Percentiles rank a stretch among this genome's conserved stretches.
phyloP scores from a whole-genome alignment of 1,284 basidiomycete species.

The Volvariella volvacea region DNA sequence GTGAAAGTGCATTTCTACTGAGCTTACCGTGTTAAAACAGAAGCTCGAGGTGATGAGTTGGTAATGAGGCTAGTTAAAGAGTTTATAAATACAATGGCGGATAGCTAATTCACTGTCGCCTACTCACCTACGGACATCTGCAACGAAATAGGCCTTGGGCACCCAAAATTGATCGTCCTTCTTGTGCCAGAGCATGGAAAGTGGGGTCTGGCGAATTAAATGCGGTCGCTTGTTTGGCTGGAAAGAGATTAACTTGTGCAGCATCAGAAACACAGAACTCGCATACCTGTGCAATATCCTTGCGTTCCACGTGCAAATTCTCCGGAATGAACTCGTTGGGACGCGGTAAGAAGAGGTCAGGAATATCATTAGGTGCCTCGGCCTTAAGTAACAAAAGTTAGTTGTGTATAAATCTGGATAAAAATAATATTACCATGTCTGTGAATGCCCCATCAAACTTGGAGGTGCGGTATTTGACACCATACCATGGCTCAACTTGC shows the following conservation, averaged over 20 bases:
- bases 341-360: constrained; percentile 73
- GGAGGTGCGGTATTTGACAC: constrained; percentile 74
- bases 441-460: constrained; percentile 63
- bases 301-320: constrained; percentile 79
- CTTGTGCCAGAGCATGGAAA: constrained; percentile 88
- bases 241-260: constrained; percentile 7
- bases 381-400: constrained; percentile 37
- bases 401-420: constrained; percentile 2
- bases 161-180: constrained; percentile 95
- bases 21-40: constrained; percentile 58
- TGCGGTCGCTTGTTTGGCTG: constrained; percentile 72
- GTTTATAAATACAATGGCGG: no score
- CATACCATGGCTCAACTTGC: constrained; percentile 80
- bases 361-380: constrained; percentile 46
- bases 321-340: constrained; percentile 89
- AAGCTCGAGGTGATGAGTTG: constrained; percentile 48
- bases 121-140: constrained; percentile 65
- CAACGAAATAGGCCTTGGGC: constrained; percentile 73
- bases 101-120: no score
- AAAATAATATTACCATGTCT: constrained; percentile 39
- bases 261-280: constrained; percentile 1
- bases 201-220: constrained; percentile 65
- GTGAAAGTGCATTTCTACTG: constrained; percentile 4
- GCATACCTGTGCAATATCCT: constrained; percentile 52
- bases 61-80: constrained; percentile 55